Evolutionary conservation across 2,329 filamentous ascomycete genomes (phyloP).

Genomic region (Xylariaceae sp.): DNA sequence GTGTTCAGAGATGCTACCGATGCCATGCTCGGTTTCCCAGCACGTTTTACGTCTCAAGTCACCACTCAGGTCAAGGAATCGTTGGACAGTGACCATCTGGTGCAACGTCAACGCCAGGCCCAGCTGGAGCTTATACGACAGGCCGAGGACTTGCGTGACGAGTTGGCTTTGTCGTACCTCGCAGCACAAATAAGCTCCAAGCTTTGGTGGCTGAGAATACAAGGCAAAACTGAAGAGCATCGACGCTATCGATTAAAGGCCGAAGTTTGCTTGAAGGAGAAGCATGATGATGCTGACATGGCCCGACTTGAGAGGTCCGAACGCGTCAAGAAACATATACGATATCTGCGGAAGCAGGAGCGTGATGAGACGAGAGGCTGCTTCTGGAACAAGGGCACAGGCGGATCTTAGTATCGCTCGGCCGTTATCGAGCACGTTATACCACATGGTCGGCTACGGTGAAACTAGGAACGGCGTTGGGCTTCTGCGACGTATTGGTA

Average conservation of each 20-base stretch:
- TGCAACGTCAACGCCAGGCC: constrained; percentile 33
- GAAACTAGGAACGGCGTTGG: constrained; percentile 35
- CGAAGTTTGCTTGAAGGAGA: constrained; percentile 44
- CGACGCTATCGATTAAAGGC: constrained; percentile 53
- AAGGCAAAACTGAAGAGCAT: constrained; percentile 51
- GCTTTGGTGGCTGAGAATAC: constrained; percentile 59
- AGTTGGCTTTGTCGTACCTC: constrained; percentile 50
- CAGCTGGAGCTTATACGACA: constrained; percentile 40
- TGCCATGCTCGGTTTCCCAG: constrained; percentile 23
- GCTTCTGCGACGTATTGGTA: constrained; percentile 28
- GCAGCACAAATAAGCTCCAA: constrained; percentile 59
- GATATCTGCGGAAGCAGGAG: constrained; percentile 32
- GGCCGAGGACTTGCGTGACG: constrained; percentile 42
- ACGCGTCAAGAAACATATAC: constrained; percentile 34
- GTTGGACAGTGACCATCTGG: constrained; percentile 27
- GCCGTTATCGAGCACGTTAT: constrained; percentile 26
- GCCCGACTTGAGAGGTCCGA: constrained; percentile 34
- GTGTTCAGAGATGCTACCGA: constrained; percentile 32
- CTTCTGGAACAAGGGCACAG: constrained; percentile 30
- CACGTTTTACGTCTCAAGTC: constrained; percentile 26
- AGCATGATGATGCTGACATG: constrained; percentile 38
- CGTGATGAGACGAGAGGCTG: constrained; percentile 26
- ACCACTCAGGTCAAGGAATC: constrained; percentile 31
- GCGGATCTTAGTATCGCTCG: constrained; percentile 19
- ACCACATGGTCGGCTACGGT: constrained; percentile 30